Percentiles rank a stretch among this genome's conserved stretches.
These are phyloP conservation scores for Clarkia xantiana DNA, from an alignment of 345 rosid genomes.

Conservation along the genomic window DNA sequence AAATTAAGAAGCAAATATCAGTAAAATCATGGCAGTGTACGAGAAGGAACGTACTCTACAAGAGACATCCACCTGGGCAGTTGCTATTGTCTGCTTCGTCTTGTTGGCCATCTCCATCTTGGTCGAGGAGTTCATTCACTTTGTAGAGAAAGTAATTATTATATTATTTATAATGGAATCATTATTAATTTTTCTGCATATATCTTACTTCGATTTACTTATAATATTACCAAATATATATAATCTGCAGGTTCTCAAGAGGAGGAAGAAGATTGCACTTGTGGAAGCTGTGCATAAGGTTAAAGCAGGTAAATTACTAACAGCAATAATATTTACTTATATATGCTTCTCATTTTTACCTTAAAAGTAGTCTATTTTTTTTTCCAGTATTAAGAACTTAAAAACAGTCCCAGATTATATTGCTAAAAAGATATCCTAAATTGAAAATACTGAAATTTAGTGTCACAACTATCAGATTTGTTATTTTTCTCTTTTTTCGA, in stretches of 20 bases:
- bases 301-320: constrained; percentile 45
- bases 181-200: too few relatives aligned
- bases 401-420: too few relatives aligned
- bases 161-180: too few relatives aligned
- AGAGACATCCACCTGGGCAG: constrained; percentile 30
- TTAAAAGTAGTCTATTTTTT: too few relatives aligned
- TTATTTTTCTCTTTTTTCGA: background rate
- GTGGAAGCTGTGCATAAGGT: constrained; percentile 80
- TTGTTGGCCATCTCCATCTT: constrained; percentile 20
- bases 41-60: constrained; percentile 11
- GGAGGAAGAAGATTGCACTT: constrained; percentile 41
- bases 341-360: too few relatives aligned
- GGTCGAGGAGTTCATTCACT: constrained; percentile 19
- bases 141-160: constrained; percentile 14
- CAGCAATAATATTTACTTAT: too few relatives aligned
- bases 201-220: too few relatives aligned
- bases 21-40: background rate
- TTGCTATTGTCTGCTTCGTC: constrained; percentile 23
- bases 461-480: too few relatives aligned
- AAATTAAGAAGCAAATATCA: too few relatives aligned
- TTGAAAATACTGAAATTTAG: too few relatives aligned
- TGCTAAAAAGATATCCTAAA: too few relatives aligned
- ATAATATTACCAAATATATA: too few relatives aligned
- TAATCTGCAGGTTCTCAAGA: constrained; percentile 51
- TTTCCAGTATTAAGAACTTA: background rate